These are phyloP conservation scores for Solanum neorickii DNA, from an alignment of 257 asterid species.

Conservation along the genomic window DNA sequence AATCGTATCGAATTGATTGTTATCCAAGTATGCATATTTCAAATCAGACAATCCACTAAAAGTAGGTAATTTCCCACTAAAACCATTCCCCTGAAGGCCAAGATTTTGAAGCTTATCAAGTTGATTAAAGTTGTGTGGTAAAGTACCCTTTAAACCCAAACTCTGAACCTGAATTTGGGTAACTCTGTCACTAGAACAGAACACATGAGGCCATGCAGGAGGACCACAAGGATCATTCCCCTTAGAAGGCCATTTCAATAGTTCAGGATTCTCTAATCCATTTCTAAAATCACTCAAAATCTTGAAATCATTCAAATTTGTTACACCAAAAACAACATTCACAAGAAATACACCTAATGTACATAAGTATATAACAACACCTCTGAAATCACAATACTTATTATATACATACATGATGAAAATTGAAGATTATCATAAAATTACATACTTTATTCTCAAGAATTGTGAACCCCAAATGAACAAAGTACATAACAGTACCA, in stretches of 20 bases:
- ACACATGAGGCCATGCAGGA: slow-evolving; percentile 67
- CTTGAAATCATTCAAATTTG: slow-evolving; percentile 54
- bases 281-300: slow-evolving; percentile 48
- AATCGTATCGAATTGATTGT: slow-evolving; percentile 48
- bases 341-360: slow-evolving; percentile 11
- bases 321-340: slow-evolving; percentile 25
- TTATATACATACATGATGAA: slow-evolving; percentile 13
- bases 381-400: slow-evolving; percentile 20
- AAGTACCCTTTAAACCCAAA: slow-evolving; percentile 54
- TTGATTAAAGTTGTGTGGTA: slow-evolving; percentile 60
- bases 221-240: slow-evolving; percentile 80
- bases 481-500: neutral
- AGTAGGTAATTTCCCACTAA: slow-evolving; percentile 50
- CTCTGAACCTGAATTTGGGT: slow-evolving; percentile 78
- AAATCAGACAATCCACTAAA: slow-evolving; percentile 60
- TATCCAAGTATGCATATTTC: slow-evolving; percentile 51
- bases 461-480: neutral
- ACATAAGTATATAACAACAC: slow-evolving; percentile 5
- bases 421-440: slow-evolving; percentile 10
- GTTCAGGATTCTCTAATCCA: slow-evolving; percentile 52
- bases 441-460: neutral
- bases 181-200: slow-evolving; percentile 57
- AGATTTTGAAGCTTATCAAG: slow-evolving; percentile 42
- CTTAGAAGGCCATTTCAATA: slow-evolving; percentile 53
- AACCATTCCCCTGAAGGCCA: slow-evolving; percentile 61